These are phyloP conservation scores for Hysterangium stoloniferum DNA, from an alignment of 768 basidiomycete genomes.

Conservation along the genomic window DNA sequence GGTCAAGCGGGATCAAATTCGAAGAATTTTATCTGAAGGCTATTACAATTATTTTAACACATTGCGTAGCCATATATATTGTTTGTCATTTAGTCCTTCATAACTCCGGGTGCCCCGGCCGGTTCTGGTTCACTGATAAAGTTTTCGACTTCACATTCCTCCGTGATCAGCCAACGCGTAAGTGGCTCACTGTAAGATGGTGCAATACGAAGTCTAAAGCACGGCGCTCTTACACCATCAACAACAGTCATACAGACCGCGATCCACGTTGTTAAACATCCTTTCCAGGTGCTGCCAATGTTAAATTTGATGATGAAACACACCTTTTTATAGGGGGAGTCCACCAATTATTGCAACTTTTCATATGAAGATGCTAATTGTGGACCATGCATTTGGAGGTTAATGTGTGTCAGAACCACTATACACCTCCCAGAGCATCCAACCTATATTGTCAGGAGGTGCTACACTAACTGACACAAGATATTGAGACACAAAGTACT, in stretches of 20 bases:
- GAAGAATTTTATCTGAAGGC: slow-evolving; percentile 23
- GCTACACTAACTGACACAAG: no score
- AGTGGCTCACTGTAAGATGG: not conserved
- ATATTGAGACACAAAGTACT: no score
- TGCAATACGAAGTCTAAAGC: not conserved
- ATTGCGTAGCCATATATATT: slow-evolving; percentile 14
- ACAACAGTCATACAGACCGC: not conserved
- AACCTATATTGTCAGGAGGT: no score
- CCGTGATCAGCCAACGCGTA: slow-evolving; percentile 1
- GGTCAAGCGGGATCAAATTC: slow-evolving; percentile 20
- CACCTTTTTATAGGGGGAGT: no score
- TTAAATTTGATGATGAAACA: no score
- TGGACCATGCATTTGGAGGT: no score
- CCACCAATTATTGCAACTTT: no score
- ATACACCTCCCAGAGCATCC: no score
- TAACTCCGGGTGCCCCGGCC: slow-evolving; percentile 12
- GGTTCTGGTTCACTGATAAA: not conserved
- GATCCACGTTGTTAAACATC: slow-evolving; percentile 4
- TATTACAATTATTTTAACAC: slow-evolving; percentile 16
- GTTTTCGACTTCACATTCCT: slow-evolving; percentile 8
- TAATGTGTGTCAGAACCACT: no score
- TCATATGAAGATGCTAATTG: no score
- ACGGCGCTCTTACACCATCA: not conserved
- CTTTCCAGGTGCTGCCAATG: not conserved
- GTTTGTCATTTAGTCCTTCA: slow-evolving; percentile 16